Evolutionary conservation across 2,329 filamentous ascomycete genomes (phyloP), one percentile per base, ranked within the genome.

Genomic region (Epichloe sylvatica): DNA sequence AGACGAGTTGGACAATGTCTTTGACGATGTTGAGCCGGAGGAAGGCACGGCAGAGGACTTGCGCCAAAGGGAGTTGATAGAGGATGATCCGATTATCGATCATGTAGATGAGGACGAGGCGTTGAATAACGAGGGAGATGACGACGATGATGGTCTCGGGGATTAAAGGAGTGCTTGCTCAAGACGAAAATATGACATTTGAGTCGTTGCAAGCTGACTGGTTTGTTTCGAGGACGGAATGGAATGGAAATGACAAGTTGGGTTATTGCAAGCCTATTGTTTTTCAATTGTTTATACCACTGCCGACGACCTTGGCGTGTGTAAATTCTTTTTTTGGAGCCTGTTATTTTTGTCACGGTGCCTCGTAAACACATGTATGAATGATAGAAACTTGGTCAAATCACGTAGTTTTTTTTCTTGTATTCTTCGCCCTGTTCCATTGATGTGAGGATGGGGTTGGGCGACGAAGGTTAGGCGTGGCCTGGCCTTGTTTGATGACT

Each of bases 31-130:
- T 0, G 75, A 77, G 52, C 73, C 70, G 0, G 78, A 79, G 54
- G 79, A 81, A 57, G 79, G 76, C 46, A 78, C 76, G 3, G 66
- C 63, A 12, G 79, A 81, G 58, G 78, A 82, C 56, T 62, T 81
- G 34, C 68, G 73, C 30, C 68, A 72, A 49, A 67, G 75, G 47
- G 78, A 77, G 58, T 61, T 81, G 49, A 54, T 80, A 23, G 77
- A 76, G 25, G 68, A 74, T 5, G 74, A 77, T 37, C 60, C 61
- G 2, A 63, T 67, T 40, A 63, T 60, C 36, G 64, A 63, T 37
- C 63, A 64, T 52, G 65, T 59, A 33, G 64, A 65, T 51, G 62
- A 62, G 25, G 59, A 64, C 35, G 59, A 57, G 52, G 56, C 37
- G 53, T 55, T 53, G 46, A 56, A 57, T 54, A 63, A 69, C 52